Evolutionary conservation across 2,329 filamentous ascomycete genomes (phyloP).

Genomic region (Hypoxylon sp.): DNA sequence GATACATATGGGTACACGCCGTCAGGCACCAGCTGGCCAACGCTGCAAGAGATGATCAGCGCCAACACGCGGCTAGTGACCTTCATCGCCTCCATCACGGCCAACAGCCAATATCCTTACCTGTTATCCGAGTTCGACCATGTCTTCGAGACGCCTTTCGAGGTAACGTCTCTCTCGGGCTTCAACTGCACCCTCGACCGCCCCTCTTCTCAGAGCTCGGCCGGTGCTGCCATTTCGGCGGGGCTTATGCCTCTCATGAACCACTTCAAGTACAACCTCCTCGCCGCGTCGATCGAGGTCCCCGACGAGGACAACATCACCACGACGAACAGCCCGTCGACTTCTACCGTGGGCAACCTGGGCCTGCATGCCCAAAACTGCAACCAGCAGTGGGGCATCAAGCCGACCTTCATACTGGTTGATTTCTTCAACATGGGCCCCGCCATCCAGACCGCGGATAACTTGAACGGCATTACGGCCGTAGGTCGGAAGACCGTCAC

Average conservation of each 20-base stretch:
- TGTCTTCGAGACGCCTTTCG: conserved; percentile 81
- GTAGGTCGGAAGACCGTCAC: conserved; percentile 54
- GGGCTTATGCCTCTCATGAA: conserved; percentile 81
- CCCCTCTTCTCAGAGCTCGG: conserved; percentile 67
- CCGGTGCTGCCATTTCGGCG: conserved; percentile 67
- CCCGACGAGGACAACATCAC: conserved; percentile 73
- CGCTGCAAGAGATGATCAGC: conserved; percentile 75
- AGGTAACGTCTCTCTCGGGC: conserved; percentile 71
- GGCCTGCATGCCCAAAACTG: conserved; percentile 70
- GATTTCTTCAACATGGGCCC: conserved; percentile 85
- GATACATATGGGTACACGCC: conserved; percentile 71
- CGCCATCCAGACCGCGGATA: conserved; percentile 78
- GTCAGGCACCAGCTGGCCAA: conserved; percentile 73
- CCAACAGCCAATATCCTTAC: conserved; percentile 68
- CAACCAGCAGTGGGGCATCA: conserved; percentile 69
- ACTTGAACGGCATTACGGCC: conserved; percentile 70
- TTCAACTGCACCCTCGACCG: conserved; percentile 82
- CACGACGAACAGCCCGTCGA: conserved; percentile 76
- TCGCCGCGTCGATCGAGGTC: conserved; percentile 69
- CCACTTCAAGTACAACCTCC: conserved; percentile 79
- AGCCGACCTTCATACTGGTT: conserved; percentile 81
- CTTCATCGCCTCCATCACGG: conserved; percentile 73
- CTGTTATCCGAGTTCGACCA: conserved; percentile 75
- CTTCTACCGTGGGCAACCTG: conserved; percentile 66
- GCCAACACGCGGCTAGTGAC: conserved; percentile 75